A percentile compares a stretch with the other conserved stretches of the same genome.
These are phyloP conservation scores for Parmelia sp. DNA, from an alignment of 495 filamentous ascomycete species.

Conservation along the genomic window DNA sequence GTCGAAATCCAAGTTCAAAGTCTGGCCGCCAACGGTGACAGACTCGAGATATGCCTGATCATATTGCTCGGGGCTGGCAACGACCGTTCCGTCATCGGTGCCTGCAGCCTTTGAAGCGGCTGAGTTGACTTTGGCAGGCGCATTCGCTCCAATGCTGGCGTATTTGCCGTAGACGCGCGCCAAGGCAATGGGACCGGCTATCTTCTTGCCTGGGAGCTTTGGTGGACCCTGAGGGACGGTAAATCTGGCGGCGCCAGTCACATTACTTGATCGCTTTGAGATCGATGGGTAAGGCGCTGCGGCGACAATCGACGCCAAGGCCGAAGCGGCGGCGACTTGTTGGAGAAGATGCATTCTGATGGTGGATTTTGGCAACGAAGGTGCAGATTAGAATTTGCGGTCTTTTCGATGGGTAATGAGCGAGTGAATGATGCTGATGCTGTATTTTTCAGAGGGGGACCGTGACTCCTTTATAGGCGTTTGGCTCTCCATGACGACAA, in stretches of 20 bases:
- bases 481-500: background rate
- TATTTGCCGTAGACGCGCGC: conserved; percentile 43
- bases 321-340: conserved; percentile 22
- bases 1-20: conserved; percentile 63
- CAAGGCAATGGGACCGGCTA: conserved; percentile 37
- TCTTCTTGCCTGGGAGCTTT: conserved; percentile 21
- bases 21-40: conserved; percentile 57
- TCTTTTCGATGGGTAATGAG: background rate
- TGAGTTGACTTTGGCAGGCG: conserved; percentile 36
- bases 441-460: conserved; percentile 1
- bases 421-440: conserved; percentile 9
- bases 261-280: conserved; percentile 12
- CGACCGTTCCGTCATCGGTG: conserved; percentile 41
- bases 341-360: conserved; percentile 21
- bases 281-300: conserved; percentile 15
- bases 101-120: conserved; percentile 36
- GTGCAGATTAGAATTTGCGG: background rate
- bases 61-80: conserved; percentile 47
- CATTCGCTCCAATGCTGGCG: conserved; percentile 31
- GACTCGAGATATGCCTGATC: conserved; percentile 62
- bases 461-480: conserved; percentile 11
- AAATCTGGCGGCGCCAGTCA: conserved; percentile 15
- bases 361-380: background rate
- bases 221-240: conserved; percentile 19
- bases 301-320: conserved; percentile 14